These are phyloP conservation scores for Ogataea angusta DNA, from an alignment of 805 yeast species.

Conservation along the genomic window DNA sequence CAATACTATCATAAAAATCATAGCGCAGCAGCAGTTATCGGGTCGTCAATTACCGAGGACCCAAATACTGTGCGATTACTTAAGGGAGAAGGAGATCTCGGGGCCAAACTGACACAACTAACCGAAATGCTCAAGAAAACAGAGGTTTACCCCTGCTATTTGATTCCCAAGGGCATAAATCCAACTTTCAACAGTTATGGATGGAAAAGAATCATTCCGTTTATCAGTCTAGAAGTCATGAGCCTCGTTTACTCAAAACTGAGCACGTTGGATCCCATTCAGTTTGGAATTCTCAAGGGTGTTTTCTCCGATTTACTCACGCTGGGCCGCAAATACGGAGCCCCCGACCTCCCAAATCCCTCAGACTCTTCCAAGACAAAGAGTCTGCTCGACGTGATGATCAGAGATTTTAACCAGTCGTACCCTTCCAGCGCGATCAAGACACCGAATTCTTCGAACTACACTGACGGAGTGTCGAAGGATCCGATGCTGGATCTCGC, in stretches of 20 bases:
- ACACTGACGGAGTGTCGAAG: conserved; percentile 3
- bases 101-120: conserved; percentile 18
- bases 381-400: conserved; percentile 16
- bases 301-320: conserved; percentile 22
- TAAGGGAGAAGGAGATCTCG: conserved; percentile 21
- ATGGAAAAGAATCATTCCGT: conserved; percentile 30
- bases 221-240: conserved; percentile 22
- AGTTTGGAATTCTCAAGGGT: conserved; percentile 17
- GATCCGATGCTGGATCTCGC: conserved; percentile 15
- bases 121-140: conserved; percentile 21
- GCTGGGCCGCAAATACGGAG: conserved; percentile 24
- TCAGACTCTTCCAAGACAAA: conserved; percentile 13
- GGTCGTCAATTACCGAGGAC: conserved; percentile 17
- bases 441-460: conserved; percentile 6
- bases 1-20: conserved; percentile 23
- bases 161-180: conserved; percentile 25
- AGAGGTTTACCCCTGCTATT: conserved; percentile 26
- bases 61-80: conserved; percentile 9
- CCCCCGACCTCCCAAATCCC: conserved; percentile 26
- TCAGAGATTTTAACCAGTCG: conserved; percentile 24
- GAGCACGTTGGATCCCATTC: conserved; percentile 8
- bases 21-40: conserved; percentile 26
- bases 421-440: conserved; percentile 17
- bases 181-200: conserved; percentile 28
- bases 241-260: conserved; percentile 23